These are phyloP conservation scores for Phanerochaete carnosa DNA, from an alignment of 768 basidiomycete genomes.

Conservation along the genomic window DNA sequence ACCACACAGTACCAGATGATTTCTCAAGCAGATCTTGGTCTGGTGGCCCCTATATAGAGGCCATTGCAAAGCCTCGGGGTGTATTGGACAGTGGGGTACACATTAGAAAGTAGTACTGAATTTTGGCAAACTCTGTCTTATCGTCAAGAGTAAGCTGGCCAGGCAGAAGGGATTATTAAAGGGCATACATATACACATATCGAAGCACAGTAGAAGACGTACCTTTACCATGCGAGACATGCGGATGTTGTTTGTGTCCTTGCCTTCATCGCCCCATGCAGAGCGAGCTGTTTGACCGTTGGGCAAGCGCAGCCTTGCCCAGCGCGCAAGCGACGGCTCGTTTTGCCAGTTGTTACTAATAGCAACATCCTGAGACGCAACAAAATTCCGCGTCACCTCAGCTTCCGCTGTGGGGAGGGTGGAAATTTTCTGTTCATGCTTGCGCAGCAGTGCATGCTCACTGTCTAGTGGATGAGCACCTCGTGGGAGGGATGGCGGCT, in stretches of 20 bases:
- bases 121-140: background rate
- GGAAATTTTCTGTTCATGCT: conserved; percentile 16
- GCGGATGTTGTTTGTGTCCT: no score
- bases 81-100: background rate
- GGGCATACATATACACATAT: background rate
- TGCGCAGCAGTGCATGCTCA: conserved; percentile 21
- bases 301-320: no score
- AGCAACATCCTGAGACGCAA: no score
- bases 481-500: background rate
- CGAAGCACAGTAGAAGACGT: no score
- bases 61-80: conserved; percentile 7
- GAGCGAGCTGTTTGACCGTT: no score
- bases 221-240: no score
- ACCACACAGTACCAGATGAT: conserved; percentile 6
- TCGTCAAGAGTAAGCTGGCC: background rate
- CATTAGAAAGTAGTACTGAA: conserved; percentile 9
- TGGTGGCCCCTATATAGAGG: conserved; percentile 8
- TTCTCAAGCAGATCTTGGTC: conserved; percentile 6
- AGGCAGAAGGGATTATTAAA: background rate
- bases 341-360: no score
- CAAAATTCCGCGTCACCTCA: no score
- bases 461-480: conserved; percentile 17
- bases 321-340: no score
- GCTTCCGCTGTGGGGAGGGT: background rate
- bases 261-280: no score